Base-by-base conservation (phyloP, 2,329 filamentous ascomycete species). In the Lecanosticta acicola region DNA sequence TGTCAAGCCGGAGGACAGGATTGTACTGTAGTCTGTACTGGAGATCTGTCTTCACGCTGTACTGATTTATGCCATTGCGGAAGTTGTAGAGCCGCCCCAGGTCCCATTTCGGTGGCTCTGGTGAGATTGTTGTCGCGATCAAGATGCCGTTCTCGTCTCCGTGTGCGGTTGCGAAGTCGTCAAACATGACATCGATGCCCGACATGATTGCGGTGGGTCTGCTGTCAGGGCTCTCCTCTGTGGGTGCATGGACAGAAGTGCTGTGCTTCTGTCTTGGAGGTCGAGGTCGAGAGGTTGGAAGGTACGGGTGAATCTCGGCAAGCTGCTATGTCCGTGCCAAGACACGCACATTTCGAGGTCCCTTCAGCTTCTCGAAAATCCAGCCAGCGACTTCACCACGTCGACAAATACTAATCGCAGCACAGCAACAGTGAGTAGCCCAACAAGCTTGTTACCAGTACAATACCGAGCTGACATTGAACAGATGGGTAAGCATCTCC, bases 101-200 rank as follows among this genome's bases (percentile, higher is more conserved):
- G 48, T 87, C 73, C 38, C 77, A 68, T 21, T 73, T 59, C 3
- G 84, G 78, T 39, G 84, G 67, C 48, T 84, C 74, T 29, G 91
- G 90, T 11, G 79, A 84, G 48, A 97, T 72, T 8, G 85, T 85
- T 49, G 79, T 77, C 16, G 89, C 84, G 32, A 97, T 77, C 39
- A 75, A 74, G 59, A 85, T 84, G 49, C 89, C 89, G 63, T 86
- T 80, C 10, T 38, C 35, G 47, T 89, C 89, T 61, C 85, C 67
- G 60, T 89, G 78, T 32, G 87, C 87, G 46, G 78, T 70, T 45
- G 78, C 80, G 65, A 95, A 94, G 49, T 86, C 80, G 34, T 74
- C 71, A 59, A 94, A 85, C 41, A 93, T 71, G 42, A 75, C 70
- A 61, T 90, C 81, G 14, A 43, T 39, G 14, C 43, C 49, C 10